Evolutionary conservation across 257 asterid species (phyloP), one percentile per base, ranked within the genome.

Genomic region (Scutellaria barbata): DNA sequence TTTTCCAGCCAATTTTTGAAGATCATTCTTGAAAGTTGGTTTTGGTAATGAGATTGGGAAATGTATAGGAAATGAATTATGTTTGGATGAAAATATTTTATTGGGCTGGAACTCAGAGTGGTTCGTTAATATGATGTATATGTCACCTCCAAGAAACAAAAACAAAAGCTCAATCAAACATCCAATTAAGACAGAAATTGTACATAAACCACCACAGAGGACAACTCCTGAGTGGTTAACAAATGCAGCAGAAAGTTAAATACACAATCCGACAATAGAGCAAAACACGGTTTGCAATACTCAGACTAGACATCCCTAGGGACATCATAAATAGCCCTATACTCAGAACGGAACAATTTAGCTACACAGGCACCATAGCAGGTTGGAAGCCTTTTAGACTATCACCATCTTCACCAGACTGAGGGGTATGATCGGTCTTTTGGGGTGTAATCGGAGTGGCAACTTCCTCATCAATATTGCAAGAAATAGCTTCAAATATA

Each of bases 401-500:
- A 39, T 92, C 98, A 0, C 72, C 79, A 17, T 89, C 94, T 62
- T 87, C 98, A 58, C 42, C 76, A 58, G 86, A 62, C 33, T 76
- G 80, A 71, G 90, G 64, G 18, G 73, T 39, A 2, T 14, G 86
- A 52, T 76, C 92, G 0, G 85, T 66, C 68, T 81, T 81, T 56
- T 78, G 88, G 3, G 12, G 13, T 33, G 33, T 12, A 37, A 63
- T 12, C 5, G 72, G 65, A 42, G 9, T 0, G 7, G 13, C 76
- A 13, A 17, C 8, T 11, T 79, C 66, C 30, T 81, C 87, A 51
- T 77, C 79, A 5, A 79, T 56, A 3, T 68, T 41, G 73, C 84
- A 78, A 73, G 77, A 63, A 66, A 89, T 85, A 71, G 90, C 86
- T 78, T 88, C 97, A 74, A 91, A 89, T 80, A 91, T 84, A 57